These are phyloP conservation scores for Gaeumannomyces sp. DNA, from an alignment of 2,329 filamentous ascomycete species.

Conservation along the genomic window DNA sequence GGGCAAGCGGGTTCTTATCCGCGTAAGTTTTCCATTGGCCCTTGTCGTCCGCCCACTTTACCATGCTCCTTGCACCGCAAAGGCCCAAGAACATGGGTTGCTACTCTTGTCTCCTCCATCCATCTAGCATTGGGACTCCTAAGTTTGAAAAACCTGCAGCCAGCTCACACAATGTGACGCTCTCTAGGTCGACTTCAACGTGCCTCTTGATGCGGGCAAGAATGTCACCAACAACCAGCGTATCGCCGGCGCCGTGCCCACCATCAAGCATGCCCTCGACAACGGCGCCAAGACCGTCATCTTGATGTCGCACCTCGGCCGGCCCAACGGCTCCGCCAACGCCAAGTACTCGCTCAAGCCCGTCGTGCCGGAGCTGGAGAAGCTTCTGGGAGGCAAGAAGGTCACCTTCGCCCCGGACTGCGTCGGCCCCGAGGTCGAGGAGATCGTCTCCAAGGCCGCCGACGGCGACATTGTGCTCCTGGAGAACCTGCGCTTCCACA, in stretches of 20 bases:
- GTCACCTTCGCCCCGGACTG: conserved; percentile 88
- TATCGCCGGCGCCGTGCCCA: conserved; percentile 90
- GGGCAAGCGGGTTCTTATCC: conserved; percentile 96
- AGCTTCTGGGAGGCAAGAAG: conserved; percentile 70
- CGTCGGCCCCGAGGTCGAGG: conserved; percentile 85
- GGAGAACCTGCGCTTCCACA: conserved; percentile 97
- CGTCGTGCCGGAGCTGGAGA: conserved; percentile 85
- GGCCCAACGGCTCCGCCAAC: conserved; percentile 84
- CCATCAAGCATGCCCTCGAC: conserved; percentile 90
- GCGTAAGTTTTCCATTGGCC: conserved; percentile 37
- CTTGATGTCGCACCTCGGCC: conserved; percentile 97
- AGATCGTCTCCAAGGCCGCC: conserved; percentile 74
- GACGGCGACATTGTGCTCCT: conserved; percentile 82
- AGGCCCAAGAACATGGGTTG: conserved; percentile 27
- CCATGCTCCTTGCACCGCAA: conserved; percentile 34
- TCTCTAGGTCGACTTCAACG: conserved; percentile 90
- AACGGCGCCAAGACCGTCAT: conserved; percentile 87
- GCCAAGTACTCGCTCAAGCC: conserved; percentile 93
- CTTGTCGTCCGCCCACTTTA: not conserved
- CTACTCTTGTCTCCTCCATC: not conserved
- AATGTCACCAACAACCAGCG: conserved; percentile 98
- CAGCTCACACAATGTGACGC: not conserved
- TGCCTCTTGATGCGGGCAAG: conserved; percentile 87
- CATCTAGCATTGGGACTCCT: not conserved
- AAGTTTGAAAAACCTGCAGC: too few species aligned